Evolutionary conservation across 306 rosid genomes (phyloP), one percentile per base, ranked within the genome.

Genomic region (Quillaja saponaria): DNA sequence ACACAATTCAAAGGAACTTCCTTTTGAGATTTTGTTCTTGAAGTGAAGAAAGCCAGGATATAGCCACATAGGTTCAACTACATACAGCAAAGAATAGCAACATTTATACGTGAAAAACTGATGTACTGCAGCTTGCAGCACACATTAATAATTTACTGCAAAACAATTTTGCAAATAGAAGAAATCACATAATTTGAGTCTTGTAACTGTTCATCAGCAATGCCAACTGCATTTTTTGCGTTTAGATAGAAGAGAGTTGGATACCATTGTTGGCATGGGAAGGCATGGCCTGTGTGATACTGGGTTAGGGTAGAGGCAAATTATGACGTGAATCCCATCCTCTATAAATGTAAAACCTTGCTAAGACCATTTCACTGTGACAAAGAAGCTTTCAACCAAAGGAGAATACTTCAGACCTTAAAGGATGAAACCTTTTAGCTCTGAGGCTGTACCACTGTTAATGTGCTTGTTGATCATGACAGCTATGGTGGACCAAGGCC

Each of bases 161-260:
- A 62, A 52, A 41, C n/a, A n/a, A 65, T 35, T 55, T 50, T 17
- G 8, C 35, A 55, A 58, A 46, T 17, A 33, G 34, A 13, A 31
- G 60, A 74, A 42, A 60, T 78, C 90, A 82, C 69, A 78, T 60
- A 34, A 39, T 72, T 70, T 34, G 63, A 76, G 75, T 78, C 69
- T 12, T 50, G 8, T 15, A 85, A 72, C 94, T 51, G 69, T 53
- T 49, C 16, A 13, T 15, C 6, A 45, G 33, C 79, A 73, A 7
- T 75, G 64, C 75, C 49, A 55, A 67, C 13, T 10, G 44, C 49
- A 63, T 67, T 55, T 35, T 42, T 18, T 14, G 12, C 3, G 6
- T 37, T 5, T 37, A 37, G 10, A 37, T 37, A 5, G n/a, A n/a
- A n/a, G n/a, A n/a, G 6, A 48, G 41, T 56, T 13, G n/a, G 50